These are phyloP conservation scores for Puccinia polysora DNA, from an alignment of 1,284 basidiomycete species.

Conservation along the genomic window DNA sequence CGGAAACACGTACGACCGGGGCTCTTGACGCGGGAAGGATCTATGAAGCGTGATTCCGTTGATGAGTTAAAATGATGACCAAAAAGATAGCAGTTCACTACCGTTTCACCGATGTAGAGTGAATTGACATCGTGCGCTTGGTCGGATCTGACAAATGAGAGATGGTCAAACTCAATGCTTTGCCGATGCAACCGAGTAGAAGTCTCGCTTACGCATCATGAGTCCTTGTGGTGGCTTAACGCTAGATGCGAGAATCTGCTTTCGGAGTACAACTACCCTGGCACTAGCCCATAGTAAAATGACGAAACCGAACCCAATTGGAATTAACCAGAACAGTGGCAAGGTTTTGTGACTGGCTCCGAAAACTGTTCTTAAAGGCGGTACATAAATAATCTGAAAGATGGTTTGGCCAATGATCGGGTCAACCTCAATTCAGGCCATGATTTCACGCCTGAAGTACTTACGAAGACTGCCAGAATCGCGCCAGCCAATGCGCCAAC, in stretches of 20 bases:
- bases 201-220: slow-evolving; percentile 42
- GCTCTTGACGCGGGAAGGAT: background rate
- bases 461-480: slow-evolving; percentile 63
- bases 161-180: background rate
- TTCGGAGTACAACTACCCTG: slow-evolving; percentile 61
- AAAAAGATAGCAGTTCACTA: background rate
- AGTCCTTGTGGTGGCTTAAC: slow-evolving; percentile 62
- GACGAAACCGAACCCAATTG: slow-evolving; percentile 61
- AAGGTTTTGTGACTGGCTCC: slow-evolving; percentile 61
- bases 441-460: too few species aligned
- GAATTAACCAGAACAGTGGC: slow-evolving; percentile 66
- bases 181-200: background rate
- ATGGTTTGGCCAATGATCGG: background rate
- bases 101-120: slow-evolving; percentile 32
- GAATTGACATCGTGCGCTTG: slow-evolving; percentile 44
- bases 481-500: slow-evolving; percentile 63
- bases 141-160: slow-evolving; percentile 21
- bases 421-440: too few species aligned
- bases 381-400: slow-evolving; percentile 57
- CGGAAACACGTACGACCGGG: too few species aligned
- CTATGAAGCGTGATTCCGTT: background rate
- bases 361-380: slow-evolving; percentile 65
- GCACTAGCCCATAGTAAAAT: slow-evolving; percentile 62
- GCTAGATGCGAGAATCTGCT: slow-evolving; percentile 59
- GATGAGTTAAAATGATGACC: background rate